Base-by-base conservation (phyloP, 495 filamentous ascomycete species). In the Penicillium riverlandense region DNA sequence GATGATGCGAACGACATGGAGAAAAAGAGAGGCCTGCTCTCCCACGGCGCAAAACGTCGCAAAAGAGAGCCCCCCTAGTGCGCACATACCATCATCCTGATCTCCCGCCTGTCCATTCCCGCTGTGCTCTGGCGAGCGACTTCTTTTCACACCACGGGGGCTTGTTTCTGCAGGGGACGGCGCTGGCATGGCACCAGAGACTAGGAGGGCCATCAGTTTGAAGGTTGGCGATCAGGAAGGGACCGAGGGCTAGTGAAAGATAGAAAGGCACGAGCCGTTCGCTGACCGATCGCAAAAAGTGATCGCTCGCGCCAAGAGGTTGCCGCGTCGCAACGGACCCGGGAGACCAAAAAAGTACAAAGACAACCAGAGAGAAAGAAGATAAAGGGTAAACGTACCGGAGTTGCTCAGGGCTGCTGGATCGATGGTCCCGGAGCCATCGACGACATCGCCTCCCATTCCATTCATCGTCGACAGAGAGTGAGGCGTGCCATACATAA, bases 111-210 rank as follows among this genome's bases (percentile, higher is more conserved):
- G 63, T 50, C 70, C 63, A 59, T 85, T 82, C 57, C 77, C 79
- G 59, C 83, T 82, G 53, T 73, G 73, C 53, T 94, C 87, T 54
- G 89, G 90, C 41, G 92, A 96, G 45, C 89, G 88, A 79, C 87
- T 92, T 67, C 92, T 82, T 74, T 97, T 98, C 60, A 88, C 65
- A 49, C 90, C 89, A 62, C 92, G 83, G 51, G 88, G 79, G 50
- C 72, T 71, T 54, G 71, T 67, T 49, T 63, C 58, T 51, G 71
- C 56, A 59, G 65, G 59, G 15, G 71, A 59, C 39, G 68, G 59
- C 41, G 65, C 54, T 47, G 72, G 69, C 43, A 76, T 56, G 38
- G 57, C 50, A 44, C 58, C 58, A 57, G 62, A 60, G 44, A 70
- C 63, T 66, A 70, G 59, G 47, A 62, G 53, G 54, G 55, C 57